A percentile compares a stretch with the other conserved stretches of the same genome.
phyloP scores from a whole-genome alignment of 164 flowering plant species.

The Chimonanthus salicifolius region DNA sequence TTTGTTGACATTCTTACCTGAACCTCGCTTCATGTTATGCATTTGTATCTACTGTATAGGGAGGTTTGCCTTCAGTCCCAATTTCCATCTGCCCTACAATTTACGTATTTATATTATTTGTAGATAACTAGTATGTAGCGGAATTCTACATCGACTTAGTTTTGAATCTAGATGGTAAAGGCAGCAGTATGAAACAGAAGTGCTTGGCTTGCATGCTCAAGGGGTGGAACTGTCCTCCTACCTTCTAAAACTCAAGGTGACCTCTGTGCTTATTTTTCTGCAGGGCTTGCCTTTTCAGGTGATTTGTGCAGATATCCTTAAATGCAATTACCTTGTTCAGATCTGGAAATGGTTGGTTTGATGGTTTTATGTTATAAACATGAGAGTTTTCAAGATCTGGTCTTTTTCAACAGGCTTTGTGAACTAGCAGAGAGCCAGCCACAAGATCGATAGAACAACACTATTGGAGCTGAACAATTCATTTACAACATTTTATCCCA shows the following conservation, averaged over 20 bases:
- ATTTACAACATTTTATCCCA: constrained; percentile 1
- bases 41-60: not conserved
- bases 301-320: constrained; percentile 1
- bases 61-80: constrained; percentile 2
- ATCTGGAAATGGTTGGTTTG: constrained; percentile 4
- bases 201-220: not conserved
- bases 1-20: not conserved
- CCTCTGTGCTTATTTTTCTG: not conserved
- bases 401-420: constrained; percentile 4
- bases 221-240: constrained; percentile 1
- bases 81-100: not conserved
- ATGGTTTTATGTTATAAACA: not conserved
- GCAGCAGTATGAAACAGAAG: constrained; percentile 4
- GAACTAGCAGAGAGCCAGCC: constrained; percentile 7
- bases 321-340: constrained; percentile 3
- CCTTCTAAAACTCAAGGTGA: constrained; percentile 5
- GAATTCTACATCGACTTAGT: not conserved
- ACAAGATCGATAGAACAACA: constrained; percentile 3
- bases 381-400: constrained; percentile 8
- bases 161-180: constrained; percentile 10
- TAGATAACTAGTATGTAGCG: constrained; percentile 9
- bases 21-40: not conserved
- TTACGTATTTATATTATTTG: not conserved
- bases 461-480: constrained; percentile 14
- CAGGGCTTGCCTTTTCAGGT: not conserved